phyloP scores from a whole-genome alignment of 768 basidiomycete genomes.

The Pleurotus ostreatus region DNA sequence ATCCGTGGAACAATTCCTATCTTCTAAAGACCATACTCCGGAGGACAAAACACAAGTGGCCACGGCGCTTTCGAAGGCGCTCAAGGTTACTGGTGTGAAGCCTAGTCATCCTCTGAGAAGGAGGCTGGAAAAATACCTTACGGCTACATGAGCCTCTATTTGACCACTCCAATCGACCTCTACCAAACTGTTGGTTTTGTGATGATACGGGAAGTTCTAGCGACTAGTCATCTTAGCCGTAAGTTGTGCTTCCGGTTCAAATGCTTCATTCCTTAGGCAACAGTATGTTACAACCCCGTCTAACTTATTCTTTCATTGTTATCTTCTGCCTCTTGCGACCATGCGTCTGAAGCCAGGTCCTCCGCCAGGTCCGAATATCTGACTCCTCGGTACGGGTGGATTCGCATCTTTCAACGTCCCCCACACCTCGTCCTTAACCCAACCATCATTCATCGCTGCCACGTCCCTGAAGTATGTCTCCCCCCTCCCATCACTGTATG shows the following conservation, averaged over 20 bases:
- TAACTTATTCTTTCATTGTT: too few relatives aligned
- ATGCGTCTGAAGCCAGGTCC: conserved; percentile 26
- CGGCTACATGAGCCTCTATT: conserved; percentile 14
- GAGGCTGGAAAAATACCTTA: conserved; percentile 56
- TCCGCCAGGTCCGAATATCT: conserved; percentile 25
- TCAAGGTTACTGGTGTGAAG: conserved; percentile 54
- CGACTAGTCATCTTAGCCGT: neutral
- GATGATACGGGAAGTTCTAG: too few relatives aligned
- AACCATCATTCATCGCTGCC: conserved; percentile 28
- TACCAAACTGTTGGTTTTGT: neutral
- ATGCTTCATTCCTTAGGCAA: too few relatives aligned
- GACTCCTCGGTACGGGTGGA: conserved; percentile 22
- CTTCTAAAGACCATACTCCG: conserved; percentile 42
- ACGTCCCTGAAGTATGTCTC: conserved; percentile 28
- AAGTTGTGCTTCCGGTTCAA: neutral
- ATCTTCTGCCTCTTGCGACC: neutral
- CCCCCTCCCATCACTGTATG: conserved; percentile 23
- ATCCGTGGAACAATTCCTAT: conserved; percentile 61
- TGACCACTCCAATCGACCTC: too few relatives aligned
- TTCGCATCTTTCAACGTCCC: conserved; percentile 22
- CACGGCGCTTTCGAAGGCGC: conserved; percentile 43
- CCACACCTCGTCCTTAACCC: conserved; percentile 27
- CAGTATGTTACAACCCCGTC: too few relatives aligned
- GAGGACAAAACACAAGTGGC: conserved; percentile 45
- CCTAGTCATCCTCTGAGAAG: conserved; percentile 66